phyloP scores from a whole-genome alignment of 371 early-diverging fungal species.

The Lichtheimia ramosa region DNA sequence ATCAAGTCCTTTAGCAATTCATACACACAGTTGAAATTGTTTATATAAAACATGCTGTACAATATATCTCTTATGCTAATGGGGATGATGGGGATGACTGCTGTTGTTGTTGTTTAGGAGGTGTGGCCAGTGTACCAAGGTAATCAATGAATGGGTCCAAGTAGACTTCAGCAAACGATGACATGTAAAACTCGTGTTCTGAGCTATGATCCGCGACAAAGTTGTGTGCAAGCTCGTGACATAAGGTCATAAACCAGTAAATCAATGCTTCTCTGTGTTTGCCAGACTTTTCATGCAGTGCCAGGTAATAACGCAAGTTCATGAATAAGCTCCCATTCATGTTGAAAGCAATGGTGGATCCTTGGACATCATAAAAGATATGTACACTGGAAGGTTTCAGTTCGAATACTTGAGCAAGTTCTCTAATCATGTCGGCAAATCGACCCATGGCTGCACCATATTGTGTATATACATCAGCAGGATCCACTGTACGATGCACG shows the following conservation, averaged over 20 bases:
- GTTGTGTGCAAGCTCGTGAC: slow-evolving; percentile 90
- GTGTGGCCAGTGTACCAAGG: not conserved
- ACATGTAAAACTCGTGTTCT: slow-evolving; percentile 74
- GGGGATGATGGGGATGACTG: too few relatives aligned
- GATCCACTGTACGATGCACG: slow-evolving; percentile 44
- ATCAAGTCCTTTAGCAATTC: too few relatives aligned
- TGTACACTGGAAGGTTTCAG: slow-evolving; percentile 59
- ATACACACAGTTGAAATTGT: too few relatives aligned
- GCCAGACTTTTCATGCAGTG: slow-evolving; percentile 52
- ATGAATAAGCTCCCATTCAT: slow-evolving; percentile 79
- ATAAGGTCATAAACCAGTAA: slow-evolving; percentile 88
- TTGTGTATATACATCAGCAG: slow-evolving; percentile 43
- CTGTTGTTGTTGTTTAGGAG: too few relatives aligned
- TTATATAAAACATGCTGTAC: too few relatives aligned
- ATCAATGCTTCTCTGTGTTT: slow-evolving; percentile 59
- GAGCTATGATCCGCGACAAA: slow-evolving; percentile 60
- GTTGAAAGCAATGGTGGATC: slow-evolving; percentile 83
- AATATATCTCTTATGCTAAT: too few relatives aligned
- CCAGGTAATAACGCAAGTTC: slow-evolving; percentile 79
- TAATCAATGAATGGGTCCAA: slow-evolving; percentile 50
- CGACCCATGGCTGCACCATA: slow-evolving; percentile 42
- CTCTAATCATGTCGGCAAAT: slow-evolving; percentile 58
- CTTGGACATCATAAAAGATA: slow-evolving; percentile 74
- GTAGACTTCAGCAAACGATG: slow-evolving; percentile 76
- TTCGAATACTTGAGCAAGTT: slow-evolving; percentile 69